Evolutionary conservation across 2,329 filamentous ascomycete genomes (phyloP).

Genomic region (Apiospora koreana): DNA sequence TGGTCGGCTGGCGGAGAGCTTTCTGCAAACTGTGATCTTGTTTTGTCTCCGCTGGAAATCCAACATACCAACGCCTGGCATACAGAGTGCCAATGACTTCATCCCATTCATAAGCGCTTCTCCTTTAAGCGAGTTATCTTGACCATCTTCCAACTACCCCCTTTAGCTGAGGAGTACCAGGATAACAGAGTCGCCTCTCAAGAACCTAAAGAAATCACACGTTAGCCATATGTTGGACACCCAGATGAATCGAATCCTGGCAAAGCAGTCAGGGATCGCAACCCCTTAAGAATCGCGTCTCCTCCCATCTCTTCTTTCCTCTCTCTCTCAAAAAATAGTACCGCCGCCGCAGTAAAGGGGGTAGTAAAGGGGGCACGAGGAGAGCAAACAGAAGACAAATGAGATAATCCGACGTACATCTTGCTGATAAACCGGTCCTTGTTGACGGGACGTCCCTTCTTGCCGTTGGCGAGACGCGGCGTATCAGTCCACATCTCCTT

Average conservation of each 20-base stretch:
- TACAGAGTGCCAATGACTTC: neutral
- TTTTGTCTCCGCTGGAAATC: neutral
- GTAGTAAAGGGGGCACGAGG: too few relatives aligned
- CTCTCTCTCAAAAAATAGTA: too few relatives aligned
- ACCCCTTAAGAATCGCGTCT: too few relatives aligned
- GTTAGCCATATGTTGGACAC: neutral
- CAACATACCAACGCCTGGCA: constrained; percentile 5
- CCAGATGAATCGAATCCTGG: too few relatives aligned
- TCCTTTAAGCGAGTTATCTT: neutral
- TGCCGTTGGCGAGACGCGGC: constrained; percentile 77
- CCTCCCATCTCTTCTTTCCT: too few relatives aligned
- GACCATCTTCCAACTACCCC: neutral
- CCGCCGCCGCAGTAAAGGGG: too few relatives aligned
- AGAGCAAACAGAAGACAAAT: too few relatives aligned
- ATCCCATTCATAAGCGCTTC: constrained; percentile 5
- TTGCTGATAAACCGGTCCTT: constrained; percentile 99
- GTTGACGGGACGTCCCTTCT: constrained; percentile 88
- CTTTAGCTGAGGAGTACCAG: constrained; percentile 78
- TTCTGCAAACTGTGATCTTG: neutral
- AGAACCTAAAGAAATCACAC: constrained; percentile 59
- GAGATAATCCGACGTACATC: constrained; percentile 66
- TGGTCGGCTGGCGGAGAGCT: neutral
- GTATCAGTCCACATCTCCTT: constrained; percentile 99
- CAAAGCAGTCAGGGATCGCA: neutral
- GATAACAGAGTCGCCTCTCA: constrained; percentile 86